These are phyloP conservation scores for Malassezia restricta DNA, from an alignment of 1,284 basidiomycete species.

Conservation along the genomic window DNA sequence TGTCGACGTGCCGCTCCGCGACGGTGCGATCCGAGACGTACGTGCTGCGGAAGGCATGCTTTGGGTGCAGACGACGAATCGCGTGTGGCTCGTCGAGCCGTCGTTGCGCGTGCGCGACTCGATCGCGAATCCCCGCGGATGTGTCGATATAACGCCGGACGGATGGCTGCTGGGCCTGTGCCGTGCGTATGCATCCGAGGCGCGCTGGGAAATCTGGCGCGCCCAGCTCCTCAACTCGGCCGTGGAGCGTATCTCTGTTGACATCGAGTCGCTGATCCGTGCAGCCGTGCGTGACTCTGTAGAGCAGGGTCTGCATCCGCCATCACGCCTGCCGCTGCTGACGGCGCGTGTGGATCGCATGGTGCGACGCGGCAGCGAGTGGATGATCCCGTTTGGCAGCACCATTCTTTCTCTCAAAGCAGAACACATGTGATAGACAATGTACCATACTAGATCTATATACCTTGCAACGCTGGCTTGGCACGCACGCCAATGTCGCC, in stretches of 20 bases:
- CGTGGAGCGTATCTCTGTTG: constrained; percentile 6
- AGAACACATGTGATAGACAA: not conserved
- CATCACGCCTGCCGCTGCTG: constrained; percentile 8
- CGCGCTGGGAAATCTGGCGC: constrained; percentile 16
- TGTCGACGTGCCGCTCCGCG: not conserved
- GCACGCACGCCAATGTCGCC: constrained; percentile 61
- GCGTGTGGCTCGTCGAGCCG: constrained; percentile 11
- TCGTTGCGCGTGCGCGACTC: constrained; percentile 1
- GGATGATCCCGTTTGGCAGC: constrained; percentile 7
- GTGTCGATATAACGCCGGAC: constrained; percentile 1
- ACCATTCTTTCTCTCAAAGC: not conserved
- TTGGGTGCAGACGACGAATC: constrained; percentile 7
- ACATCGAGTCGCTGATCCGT: constrained; percentile 7
- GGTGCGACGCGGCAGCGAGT: not conserved
- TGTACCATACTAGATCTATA: constrained; percentile 1
- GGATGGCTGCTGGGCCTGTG: constrained; percentile 10
- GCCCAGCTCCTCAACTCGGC: not conserved
- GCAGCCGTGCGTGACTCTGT: not conserved
- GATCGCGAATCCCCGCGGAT: constrained; percentile 7
- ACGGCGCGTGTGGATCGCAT: constrained; percentile 7
- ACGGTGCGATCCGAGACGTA: constrained; percentile 3
- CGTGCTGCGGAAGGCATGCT: not conserved
- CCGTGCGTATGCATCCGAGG: not conserved
- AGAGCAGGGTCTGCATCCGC: not conserved
- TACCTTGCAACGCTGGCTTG: constrained; percentile 60